Conservation (phyloP, 1,284 basidiomycete species). For the Ceratorhiza oryzae-sativae region DNA sequence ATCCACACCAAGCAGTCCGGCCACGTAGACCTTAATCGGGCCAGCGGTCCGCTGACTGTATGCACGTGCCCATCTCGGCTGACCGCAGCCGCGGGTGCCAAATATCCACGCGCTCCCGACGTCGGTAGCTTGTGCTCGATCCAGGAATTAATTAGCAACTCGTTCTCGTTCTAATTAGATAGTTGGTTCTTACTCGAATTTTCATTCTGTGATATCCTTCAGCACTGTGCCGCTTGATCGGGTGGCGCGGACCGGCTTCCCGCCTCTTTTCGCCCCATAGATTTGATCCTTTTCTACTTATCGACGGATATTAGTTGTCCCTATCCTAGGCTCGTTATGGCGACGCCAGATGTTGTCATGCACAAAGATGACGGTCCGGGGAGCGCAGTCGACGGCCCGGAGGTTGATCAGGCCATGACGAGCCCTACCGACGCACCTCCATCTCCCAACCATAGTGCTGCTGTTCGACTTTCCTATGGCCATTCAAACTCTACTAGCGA, state of each 20-base stretch:
- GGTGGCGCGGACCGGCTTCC: slow-evolving; percentile 11
- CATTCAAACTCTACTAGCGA: background rate
- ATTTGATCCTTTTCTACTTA: background rate
- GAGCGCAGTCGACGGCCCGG: background rate
- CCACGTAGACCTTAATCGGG: no score
- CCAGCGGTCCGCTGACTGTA: no score
- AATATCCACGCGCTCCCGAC: no score
- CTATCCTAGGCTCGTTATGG: slow-evolving; percentile 11
- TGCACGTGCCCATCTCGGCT: no score
- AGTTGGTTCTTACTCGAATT: background rate
- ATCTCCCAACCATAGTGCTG: background rate
- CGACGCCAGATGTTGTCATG: slow-evolving; percentile 1
- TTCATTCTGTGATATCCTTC: background rate
- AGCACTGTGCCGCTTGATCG: background rate
- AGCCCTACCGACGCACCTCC: background rate
- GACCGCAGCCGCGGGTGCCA: no score
- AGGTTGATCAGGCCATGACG: background rate
- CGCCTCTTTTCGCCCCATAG: background rate
- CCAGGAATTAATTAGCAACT: no score
- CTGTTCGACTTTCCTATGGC: background rate
- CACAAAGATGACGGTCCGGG: slow-evolving; percentile 4
- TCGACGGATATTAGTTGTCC: background rate
- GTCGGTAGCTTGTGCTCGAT: no score
- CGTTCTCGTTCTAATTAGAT: background rate
- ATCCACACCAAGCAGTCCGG: no score